phyloP scores from a whole-genome alignment of 176 grass and related monocot species.

The Puccinellia tenuiflora region DNA sequence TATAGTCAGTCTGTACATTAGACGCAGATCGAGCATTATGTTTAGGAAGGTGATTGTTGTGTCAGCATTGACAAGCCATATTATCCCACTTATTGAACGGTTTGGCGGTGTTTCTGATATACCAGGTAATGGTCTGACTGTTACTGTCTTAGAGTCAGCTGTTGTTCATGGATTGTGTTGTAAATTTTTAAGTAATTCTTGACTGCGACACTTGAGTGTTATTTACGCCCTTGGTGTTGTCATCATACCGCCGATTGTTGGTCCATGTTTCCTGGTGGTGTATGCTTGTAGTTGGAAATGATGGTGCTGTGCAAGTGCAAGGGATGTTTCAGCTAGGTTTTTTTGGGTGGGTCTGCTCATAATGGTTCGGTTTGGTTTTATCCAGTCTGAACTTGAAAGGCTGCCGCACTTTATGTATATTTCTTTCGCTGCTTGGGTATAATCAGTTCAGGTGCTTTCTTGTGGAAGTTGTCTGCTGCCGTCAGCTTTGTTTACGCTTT shows the following conservation, averaged over 20 bases:
- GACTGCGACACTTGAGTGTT: neutral
- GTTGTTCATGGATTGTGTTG: neutral
- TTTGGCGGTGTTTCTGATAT: conserved; percentile 13
- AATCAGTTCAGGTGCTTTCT: neutral
- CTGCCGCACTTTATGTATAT: neutral
- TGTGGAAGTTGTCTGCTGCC: neutral
- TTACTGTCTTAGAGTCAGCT: neutral
- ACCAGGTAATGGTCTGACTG: neutral
- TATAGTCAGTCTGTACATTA: conserved; percentile 47
- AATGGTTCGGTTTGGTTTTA: neutral
- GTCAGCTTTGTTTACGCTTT: neutral
- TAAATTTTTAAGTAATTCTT: neutral
- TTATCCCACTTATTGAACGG: neutral
- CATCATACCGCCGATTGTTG: neutral
- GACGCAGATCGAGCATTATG: conserved; percentile 26
- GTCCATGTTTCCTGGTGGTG: neutral
- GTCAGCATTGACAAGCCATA: conserved; percentile 11
- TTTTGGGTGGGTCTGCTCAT: neutral
- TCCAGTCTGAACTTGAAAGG: neutral
- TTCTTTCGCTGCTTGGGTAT: neutral
- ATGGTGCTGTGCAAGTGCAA: neutral
- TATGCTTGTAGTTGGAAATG: neutral
- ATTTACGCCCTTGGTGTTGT: neutral
- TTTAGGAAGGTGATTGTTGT: conserved; percentile 34
- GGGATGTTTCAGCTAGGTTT: neutral